Base-by-base conservation (phyloP, 2,329 filamentous ascomycete genomes). In the Colletotrichum cordylinicola region DNA sequence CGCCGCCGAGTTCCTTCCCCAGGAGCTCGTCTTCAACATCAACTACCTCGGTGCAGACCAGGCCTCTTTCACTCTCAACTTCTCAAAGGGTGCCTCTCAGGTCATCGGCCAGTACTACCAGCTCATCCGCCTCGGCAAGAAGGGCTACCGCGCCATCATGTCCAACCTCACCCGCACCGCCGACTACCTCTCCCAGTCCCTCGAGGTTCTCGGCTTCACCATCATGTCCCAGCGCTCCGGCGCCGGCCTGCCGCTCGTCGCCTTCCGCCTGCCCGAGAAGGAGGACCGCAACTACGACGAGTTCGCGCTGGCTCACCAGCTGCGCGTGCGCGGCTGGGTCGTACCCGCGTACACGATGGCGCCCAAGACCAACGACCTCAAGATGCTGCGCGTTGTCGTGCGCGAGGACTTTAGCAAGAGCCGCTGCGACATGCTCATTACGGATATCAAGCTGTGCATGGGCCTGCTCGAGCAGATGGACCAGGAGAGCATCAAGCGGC, bases 81-180 rank as follows among this genome's bases (percentile, higher is more conserved):
- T 98, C 89, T 98, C 95, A 82, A 98, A 98, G 85, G 96, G 96
- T 73, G 96, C 96, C 15, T 95, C 94, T 8, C 96, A 98, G 83
- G 95, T 98, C 82, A 98, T 98, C 77, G 96, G 95, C 33, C 96
- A 98, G 86, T 98, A 98, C 88, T 98, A 98, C 88, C 96, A 98
- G 87, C 91, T 98, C 82, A 98, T 98, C 83, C 95, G 96, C 35
- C 92, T 98, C 6, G 96, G 96, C 77, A 98, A 98, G 90, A 93
- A 93, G 78, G 96, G 96, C 66, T 98, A 98, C 89, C 92, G 94
- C 72, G 90, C 93, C 81, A 98, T 98, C 88, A 98, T 98, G 96
- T 90, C 92, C 81, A 98, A 98, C 87, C 89, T 98, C 77, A 98
- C 95, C 29, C 92, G 94, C 69, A 98, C 94, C 1, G 93, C 96